phyloP scores from a whole-genome alignment of 805 yeast species.

The Kodamaea nitidulidarum region DNA sequence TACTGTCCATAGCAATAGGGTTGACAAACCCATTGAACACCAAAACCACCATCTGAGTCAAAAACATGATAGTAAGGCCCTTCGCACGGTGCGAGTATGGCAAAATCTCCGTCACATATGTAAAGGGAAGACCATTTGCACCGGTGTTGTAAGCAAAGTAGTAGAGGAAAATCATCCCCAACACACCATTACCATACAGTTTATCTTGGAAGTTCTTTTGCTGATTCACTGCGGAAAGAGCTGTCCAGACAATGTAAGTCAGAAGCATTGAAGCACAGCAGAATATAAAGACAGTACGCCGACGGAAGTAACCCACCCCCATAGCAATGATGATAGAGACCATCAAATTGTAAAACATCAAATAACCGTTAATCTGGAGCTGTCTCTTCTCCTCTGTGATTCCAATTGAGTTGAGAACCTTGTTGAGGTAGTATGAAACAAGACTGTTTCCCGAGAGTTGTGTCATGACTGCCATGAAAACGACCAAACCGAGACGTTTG shows the following conservation, averaged over 20 bases:
- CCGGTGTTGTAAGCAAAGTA: conserved; percentile 40
- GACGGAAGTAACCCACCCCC: conserved; percentile 20
- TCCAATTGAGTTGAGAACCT: conserved; percentile 51
- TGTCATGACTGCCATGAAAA: conserved; percentile 33
- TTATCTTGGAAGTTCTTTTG: conserved; percentile 39
- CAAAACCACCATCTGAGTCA: conserved; percentile 17
- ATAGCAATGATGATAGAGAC: conserved; percentile 21
- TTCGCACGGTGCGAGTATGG: conserved; percentile 40
- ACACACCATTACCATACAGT: conserved; percentile 41
- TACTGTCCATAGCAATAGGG: conserved; percentile 38
- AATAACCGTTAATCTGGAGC: conserved; percentile 48
- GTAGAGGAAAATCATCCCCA: conserved; percentile 49
- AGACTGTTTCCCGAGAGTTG: conserved; percentile 51
- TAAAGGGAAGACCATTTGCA: conserved; percentile 42
- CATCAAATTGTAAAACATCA: conserved; percentile 45
- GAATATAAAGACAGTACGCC: conserved; percentile 34
- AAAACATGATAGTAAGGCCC: conserved; percentile 32
- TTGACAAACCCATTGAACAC: conserved; percentile 24
- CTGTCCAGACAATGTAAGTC: conserved; percentile 41
- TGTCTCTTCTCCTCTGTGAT: conserved; percentile 44
- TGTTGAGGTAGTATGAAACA: conserved; percentile 47
- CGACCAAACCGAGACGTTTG: conserved; percentile 36
- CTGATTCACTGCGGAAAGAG: conserved; percentile 42
- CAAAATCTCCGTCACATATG: conserved; percentile 43
- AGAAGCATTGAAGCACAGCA: conserved; percentile 35